Base-by-base conservation (phyloP, 1,284 basidiomycete species). In the Cystobasidium sp. region DNA sequence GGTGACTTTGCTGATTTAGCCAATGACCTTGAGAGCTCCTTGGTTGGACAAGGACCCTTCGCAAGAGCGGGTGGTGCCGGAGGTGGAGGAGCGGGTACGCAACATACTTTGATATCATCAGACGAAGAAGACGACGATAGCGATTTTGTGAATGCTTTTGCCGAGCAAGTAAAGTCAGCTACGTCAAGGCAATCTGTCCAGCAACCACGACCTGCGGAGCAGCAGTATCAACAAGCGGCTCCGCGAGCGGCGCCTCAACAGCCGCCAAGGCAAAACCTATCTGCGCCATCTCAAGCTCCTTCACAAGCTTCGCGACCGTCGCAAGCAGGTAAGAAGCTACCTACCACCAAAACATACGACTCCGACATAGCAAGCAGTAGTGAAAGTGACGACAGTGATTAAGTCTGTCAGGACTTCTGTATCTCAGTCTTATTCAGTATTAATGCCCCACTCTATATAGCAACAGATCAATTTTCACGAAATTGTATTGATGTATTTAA, bases 331-430 rank as follows among this genome's bases (percentile, higher is more conserved):
- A 67, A 67, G 39, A 73, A 62, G 46, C 18, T 44, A 22, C 64
- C 51, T 41, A 43, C 16, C 51, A 12, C 49, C 64, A 16, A 4
- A 61, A 43, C 56, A 44, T 66, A 66, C 44, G 70, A 73, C 49
- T 62, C 56, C 6, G 70, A 73, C 44, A 66, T 73, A 10, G 70
- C 70, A 51, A 73, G 70, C 53, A 73, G 70, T 51, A 73, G 70
- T 41, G 70, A 73, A 31, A 73, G 70, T 53, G 69, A 69, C 16
- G 56, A 73, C 47, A 66, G 70, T 58, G 63, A 73, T 58, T 64
- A 24, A 43, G 12, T 16, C 10, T 55, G 3, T 22, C 2, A 37
- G 37, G 5, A 53, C 2, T 65, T 49, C n/a, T 49, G 31, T 31
- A 2, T 31, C 31, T 31, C 5, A 31, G 31, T 31, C 1, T 31